phyloP scores from a whole-genome alignment of 495 filamentous ascomycete genomes.

The Podospora pseudocomata region DNA sequence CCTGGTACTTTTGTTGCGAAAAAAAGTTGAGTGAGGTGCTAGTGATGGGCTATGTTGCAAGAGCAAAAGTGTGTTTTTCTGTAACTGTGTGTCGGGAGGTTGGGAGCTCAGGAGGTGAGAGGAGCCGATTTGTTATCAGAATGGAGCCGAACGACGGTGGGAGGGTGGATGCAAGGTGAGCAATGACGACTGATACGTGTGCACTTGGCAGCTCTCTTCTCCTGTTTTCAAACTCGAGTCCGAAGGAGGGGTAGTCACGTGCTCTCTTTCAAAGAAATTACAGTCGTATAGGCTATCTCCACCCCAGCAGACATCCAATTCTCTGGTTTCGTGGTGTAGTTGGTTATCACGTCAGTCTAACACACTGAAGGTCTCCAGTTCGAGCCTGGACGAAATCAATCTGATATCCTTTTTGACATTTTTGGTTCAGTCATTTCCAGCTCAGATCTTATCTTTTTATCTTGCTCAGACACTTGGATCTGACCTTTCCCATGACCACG shows the following conservation, averaged over 20 bases:
- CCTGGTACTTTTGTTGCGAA: not conserved
- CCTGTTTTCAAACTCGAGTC: slow-evolving; percentile 2
- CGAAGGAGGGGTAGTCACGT: not conserved
- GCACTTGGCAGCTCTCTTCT: slow-evolving; percentile 17
- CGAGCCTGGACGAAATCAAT: slow-evolving; percentile 30
- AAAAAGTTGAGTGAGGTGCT: not conserved
- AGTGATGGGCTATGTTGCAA: not conserved
- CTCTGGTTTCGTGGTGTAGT: slow-evolving; percentile 32
- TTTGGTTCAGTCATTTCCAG: too few species aligned
- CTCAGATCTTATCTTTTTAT: not conserved
- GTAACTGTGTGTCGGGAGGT: slow-evolving; percentile 9
- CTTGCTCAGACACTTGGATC: not conserved
- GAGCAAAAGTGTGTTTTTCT: not conserved
- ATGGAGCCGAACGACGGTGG: slow-evolving; percentile 11
- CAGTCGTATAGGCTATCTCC: not conserved
- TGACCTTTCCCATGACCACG: not conserved
- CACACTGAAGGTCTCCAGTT: slow-evolving; percentile 31
- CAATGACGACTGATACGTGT: slow-evolving; percentile 39
- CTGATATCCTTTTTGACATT: slow-evolving; percentile 1
- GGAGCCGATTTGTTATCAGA: slow-evolving; percentile 4
- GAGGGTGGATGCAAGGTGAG: slow-evolving; percentile 15
- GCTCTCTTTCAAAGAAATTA: not conserved
- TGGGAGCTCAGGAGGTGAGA: slow-evolving; percentile 8
- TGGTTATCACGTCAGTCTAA: slow-evolving; percentile 33
- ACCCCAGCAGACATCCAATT: not conserved